phyloP scores from a whole-genome alignment of 164 flowering plant species.

The Saururus chinensis region DNA sequence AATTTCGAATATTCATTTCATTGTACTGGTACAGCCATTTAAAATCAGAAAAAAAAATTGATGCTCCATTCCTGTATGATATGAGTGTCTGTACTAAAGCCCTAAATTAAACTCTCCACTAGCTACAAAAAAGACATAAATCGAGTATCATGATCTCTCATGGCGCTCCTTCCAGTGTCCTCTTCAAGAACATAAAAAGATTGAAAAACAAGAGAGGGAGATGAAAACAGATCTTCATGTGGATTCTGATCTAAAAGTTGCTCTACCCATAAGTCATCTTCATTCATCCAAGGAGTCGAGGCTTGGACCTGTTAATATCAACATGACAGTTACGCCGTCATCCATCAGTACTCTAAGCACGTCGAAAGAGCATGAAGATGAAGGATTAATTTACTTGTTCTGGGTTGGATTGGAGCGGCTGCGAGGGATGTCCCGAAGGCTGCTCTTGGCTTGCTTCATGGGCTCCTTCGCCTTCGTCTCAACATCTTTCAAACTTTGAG shows the following conservation, averaged over 20 bases:
- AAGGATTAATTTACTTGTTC: background rate
- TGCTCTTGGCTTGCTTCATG: background rate
- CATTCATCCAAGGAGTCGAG: background rate
- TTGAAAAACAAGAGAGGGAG: background rate
- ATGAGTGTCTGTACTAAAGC: no score
- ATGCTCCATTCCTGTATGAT: no score
- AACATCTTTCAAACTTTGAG: background rate
- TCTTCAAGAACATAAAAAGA: background rate
- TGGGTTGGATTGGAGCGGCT: conserved; percentile 1
- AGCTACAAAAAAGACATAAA: background rate
- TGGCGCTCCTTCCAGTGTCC: background rate
- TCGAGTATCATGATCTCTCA: background rate
- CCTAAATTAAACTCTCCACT: background rate
- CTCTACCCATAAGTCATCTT: background rate
- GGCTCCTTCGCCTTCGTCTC: background rate
- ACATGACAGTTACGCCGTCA: background rate
- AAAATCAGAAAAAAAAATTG: no score
- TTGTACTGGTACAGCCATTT: no score
- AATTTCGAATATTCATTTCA: no score
- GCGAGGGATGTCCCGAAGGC: background rate
- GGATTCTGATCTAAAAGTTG: background rate
- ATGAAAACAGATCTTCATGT: background rate
- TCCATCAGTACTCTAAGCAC: background rate
- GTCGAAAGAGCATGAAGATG: background rate
- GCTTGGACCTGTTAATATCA: conserved; percentile 1